phyloP scores from a whole-genome alignment of 345 rosid species.

The Eutrema yunnanense region DNA sequence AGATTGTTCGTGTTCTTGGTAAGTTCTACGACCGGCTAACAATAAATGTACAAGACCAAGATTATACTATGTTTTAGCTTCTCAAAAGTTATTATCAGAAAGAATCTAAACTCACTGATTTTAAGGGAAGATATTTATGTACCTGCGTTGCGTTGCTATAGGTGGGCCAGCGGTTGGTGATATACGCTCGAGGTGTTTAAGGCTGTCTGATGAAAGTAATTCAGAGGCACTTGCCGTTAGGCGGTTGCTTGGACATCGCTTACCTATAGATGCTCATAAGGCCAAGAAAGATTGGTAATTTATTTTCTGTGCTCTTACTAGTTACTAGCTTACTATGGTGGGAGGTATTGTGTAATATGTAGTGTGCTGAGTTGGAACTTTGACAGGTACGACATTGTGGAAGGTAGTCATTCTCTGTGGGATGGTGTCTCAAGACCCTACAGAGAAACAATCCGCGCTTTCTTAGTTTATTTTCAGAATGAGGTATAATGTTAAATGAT shows the following conservation, averaged over 20 bases:
- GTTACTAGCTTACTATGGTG: conserved; percentile 7
- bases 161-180: conserved; percentile 99
- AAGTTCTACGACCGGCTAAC: background rate
- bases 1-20: conserved; percentile 96
- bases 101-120: background rate
- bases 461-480: conserved; percentile 83
- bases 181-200: conserved; percentile 88
- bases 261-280: conserved; percentile 46
- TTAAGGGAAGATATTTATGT: background rate
- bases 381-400: conserved; percentile 78
- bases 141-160: conserved; percentile 16
- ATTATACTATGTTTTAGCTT: background rate
- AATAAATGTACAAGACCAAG: background rate
- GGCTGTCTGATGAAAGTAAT: conserved; percentile 81
- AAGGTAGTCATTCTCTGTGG: conserved; percentile 75
- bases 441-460: conserved; percentile 88
- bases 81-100: background rate
- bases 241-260: conserved; percentile 82
- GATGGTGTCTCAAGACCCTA: conserved; percentile 82
- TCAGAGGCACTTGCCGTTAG: conserved; percentile 91
- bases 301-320: conserved; percentile 24
- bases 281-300: conserved; percentile 89
- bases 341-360: conserved; percentile 9
- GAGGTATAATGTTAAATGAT: conserved; percentile 43
- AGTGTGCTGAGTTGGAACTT: conserved; percentile 35